Base-by-base conservation (phyloP, 306 rosid genomes). In the Sicyos baderoa region DNA sequence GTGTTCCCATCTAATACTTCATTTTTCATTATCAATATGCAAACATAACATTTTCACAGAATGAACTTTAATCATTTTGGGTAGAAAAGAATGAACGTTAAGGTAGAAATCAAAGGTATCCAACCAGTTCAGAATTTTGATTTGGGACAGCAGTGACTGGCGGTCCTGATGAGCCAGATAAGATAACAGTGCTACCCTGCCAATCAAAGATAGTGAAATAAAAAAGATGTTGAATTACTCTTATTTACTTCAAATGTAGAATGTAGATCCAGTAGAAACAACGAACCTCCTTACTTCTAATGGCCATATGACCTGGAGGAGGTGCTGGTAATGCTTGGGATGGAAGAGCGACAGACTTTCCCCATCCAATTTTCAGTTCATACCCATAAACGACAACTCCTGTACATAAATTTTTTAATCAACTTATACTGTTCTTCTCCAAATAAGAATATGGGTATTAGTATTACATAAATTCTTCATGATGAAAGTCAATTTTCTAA, bases 231-330 rank as follows among this genome's bases (percentile, higher is more conserved):
- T 4, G 57, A 67, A 67, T 23, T 45, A 5, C 56, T 67, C 9
- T 67, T 22, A 49, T 13, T 23, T 48, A 23, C 57, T 67, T 23
- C 44, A 67, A 22, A 22, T 67, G 57, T 7, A 40, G 45, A 40
- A 40, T 40, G 45, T 45, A 67, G 52, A 48, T 67, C 71, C 23
- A 67, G 54, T 67, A 48, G 45, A 53, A 54, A 70, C 21, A 29
- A 35, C 86, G 49, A 63, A 94, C 99, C 99, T 94, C 99, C 79
- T 93, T 93, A 80, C 96, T 94, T 94, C 97, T 88, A 79, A 94
- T 94, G 58, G 99, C 99, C 99, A 94, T 94, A 29, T 90, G 99
- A 79, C 99, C 99, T 27, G 97, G 99, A 53, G 97, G 97, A 27
- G 99, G 99, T 50, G 99, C 99, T 59, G 99, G 99, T 61, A 94